These are phyloP conservation scores for Pulveroboletus sp. DNA, from an alignment of 768 basidiomycete species.

Conservation along the genomic window DNA sequence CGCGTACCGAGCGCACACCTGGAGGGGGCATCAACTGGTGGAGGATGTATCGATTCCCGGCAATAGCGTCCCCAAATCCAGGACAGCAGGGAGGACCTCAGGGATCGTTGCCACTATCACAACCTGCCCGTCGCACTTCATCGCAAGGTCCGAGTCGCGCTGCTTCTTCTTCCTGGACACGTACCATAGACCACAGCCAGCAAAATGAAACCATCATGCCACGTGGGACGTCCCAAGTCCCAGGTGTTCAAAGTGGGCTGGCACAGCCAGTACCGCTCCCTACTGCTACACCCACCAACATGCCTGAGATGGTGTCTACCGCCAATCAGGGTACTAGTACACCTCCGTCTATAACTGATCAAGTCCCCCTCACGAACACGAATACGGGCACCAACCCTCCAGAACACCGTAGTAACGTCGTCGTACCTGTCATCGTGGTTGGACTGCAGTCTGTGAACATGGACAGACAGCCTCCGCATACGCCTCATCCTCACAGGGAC, in stretches of 20 bases:
- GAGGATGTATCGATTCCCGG: conserved; percentile 78
- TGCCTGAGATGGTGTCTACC: conserved; percentile 14
- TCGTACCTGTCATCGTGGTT: conserved; percentile 81
- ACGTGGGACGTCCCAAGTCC: conserved; percentile 11
- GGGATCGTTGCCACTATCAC: conserved; percentile 25
- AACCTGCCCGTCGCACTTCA: conserved; percentile 13
- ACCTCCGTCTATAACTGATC: conserved; percentile 6
- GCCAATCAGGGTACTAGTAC: conserved; percentile 7
- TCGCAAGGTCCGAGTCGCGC: conserved; percentile 20
- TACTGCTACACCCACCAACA: conserved; percentile 13
- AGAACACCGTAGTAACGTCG: conserved; percentile 38
- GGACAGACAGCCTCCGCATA: conserved; percentile 32
- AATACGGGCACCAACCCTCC: conserved; percentile 15
- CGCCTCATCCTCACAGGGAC: conserved; percentile 12
- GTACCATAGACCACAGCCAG: conserved; percentile 11
- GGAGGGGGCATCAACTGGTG: conserved; percentile 68
- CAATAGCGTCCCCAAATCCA: conserved; percentile 44
- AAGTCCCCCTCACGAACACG: conserved; percentile 15
- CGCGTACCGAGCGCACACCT: conserved; percentile 35
- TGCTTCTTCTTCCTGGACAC: conserved; percentile 16
- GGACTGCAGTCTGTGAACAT: conserved; percentile 71
- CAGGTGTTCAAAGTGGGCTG: conserved; percentile 16
- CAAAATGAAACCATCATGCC: conserved; percentile 20
- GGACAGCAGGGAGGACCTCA: conserved; percentile 15
- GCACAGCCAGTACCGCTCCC: conserved; percentile 7